These are phyloP conservation scores for Medicago ruthenica DNA, from an alignment of 306 rosid species.

Conservation along the genomic window DNA sequence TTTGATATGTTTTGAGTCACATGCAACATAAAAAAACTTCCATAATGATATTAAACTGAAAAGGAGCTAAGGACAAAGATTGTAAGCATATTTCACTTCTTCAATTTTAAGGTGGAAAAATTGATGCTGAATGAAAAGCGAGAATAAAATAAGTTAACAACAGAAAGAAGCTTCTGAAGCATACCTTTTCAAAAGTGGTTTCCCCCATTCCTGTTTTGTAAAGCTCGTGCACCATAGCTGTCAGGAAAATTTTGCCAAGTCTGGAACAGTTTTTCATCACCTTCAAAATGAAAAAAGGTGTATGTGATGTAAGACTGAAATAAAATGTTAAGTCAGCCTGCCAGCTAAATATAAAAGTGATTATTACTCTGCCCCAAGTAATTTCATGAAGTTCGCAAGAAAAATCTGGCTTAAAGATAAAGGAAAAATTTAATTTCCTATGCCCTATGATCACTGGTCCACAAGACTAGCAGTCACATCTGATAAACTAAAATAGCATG, in stretches of 20 bases:
- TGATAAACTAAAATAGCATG: conserved; percentile 27
- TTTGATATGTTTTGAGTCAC: conserved; percentile 8
- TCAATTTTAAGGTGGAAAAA: conserved; percentile 38
- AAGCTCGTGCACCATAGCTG: conserved; percentile 91
- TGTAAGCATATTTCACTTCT: conserved; percentile 6
- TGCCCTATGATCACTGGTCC: conserved; percentile 26
- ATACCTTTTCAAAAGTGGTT: conserved; percentile 92
- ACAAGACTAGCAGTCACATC: conserved; percentile 30
- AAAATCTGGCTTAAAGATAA: not conserved
- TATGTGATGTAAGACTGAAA: conserved; percentile 22
- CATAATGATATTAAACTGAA: conserved; percentile 14
- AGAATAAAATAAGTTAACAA: conserved; percentile 14
- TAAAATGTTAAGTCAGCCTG: conserved; percentile 22
- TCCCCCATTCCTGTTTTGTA: conserved; percentile 95
- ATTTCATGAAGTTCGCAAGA: conserved; percentile 25
- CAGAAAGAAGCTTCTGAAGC: conserved; percentile 43
- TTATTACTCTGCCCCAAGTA: conserved; percentile 11
- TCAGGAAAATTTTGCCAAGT: conserved; percentile 78
- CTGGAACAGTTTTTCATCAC: conserved; percentile 83
- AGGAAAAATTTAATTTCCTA: too few relatives aligned
- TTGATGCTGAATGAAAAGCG: not conserved
- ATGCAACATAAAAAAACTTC: conserved; percentile 3
- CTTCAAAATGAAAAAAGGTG: conserved; percentile 53
- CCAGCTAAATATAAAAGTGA: conserved; percentile 29
- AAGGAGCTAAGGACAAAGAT: not conserved